Percentiles rank a stretch among this genome's conserved stretches.
phyloP scores from a whole-genome alignment of 2,329 filamentous ascomycete species.

The Verticillium nonalfalfae region DNA sequence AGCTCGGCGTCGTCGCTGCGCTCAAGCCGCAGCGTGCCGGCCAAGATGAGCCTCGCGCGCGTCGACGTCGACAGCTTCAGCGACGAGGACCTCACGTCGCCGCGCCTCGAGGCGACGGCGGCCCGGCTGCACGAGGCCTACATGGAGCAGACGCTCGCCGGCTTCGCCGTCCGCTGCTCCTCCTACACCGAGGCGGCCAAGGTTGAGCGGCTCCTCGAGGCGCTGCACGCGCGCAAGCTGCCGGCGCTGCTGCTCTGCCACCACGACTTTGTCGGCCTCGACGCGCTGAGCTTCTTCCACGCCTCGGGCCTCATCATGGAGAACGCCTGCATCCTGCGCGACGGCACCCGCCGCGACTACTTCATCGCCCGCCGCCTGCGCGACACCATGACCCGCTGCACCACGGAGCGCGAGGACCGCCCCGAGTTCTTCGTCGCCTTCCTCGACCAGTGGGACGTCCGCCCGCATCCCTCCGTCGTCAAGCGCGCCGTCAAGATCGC shows the following conservation, averaged over 20 bases:
- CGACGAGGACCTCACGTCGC: background rate
- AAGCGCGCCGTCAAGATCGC: constrained; percentile 27
- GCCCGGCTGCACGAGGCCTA: constrained; percentile 9
- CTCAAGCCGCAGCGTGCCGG: constrained; percentile 1
- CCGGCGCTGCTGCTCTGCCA: constrained; percentile 14
- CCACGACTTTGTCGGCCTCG: constrained; percentile 13
- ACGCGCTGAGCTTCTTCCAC: constrained; percentile 19
- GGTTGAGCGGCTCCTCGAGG: constrained; percentile 7
- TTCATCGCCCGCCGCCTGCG: constrained; percentile 31
- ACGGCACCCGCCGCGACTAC: constrained; percentile 34
- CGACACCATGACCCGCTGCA: constrained; percentile 19
- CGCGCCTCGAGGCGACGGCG: constrained; percentile 2
- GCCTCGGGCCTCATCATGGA: constrained; percentile 31
- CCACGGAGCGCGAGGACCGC: constrained; percentile 19
- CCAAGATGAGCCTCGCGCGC: constrained; percentile 8
- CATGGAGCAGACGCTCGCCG: constrained; percentile 9
- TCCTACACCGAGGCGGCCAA: background rate
- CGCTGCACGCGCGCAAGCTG: background rate
- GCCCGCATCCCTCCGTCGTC: constrained; percentile 24
- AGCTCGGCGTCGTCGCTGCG: constrained; percentile 1
- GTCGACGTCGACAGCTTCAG: constrained; percentile 11
- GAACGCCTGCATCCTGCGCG: constrained; percentile 31
- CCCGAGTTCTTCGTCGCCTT: constrained; percentile 30
- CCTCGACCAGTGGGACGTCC: constrained; percentile 23
- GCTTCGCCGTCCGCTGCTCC: constrained; percentile 10